Evolutionary conservation across 345 rosid genomes (phyloP).

Genomic region (Reutealis trisperma): DNA sequence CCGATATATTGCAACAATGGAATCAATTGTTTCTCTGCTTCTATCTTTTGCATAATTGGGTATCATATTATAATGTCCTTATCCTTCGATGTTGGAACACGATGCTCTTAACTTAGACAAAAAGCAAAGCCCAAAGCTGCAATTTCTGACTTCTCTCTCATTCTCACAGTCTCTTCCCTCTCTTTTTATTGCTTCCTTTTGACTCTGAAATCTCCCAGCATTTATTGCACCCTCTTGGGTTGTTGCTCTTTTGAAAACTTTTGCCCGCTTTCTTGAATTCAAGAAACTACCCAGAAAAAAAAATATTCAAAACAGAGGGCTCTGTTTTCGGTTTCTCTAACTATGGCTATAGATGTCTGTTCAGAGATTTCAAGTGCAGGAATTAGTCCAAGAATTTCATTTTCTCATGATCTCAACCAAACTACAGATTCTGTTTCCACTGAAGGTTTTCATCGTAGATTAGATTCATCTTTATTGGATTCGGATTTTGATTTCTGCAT

Average conservation of each 20-base stretch:
- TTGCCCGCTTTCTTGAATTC: slow-evolving; percentile 30
- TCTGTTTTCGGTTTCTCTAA: neutral
- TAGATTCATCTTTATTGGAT: slow-evolving; percentile 54
- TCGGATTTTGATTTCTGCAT: slow-evolving; percentile 73
- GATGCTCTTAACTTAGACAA: slow-evolving; percentile 7
- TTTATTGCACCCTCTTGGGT: slow-evolving; percentile 10
- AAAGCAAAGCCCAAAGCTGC: slow-evolving; percentile 48
- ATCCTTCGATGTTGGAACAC: slow-evolving; percentile 6
- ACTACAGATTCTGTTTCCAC: slow-evolving; percentile 33
- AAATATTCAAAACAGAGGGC: too few species aligned
- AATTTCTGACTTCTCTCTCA: slow-evolving; percentile 47
- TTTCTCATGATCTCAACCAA: slow-evolving; percentile 64
- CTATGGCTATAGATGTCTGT: slow-evolving; percentile 78
- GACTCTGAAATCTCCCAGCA: slow-evolving; percentile 27
- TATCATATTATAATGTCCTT: neutral
- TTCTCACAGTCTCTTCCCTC: neutral
- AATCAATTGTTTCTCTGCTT: slow-evolving; percentile 25
- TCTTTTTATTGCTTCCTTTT: slow-evolving; percentile 16
- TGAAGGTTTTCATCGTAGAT: slow-evolving; percentile 31
- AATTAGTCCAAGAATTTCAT: slow-evolving; percentile 73
- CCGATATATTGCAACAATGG: slow-evolving; percentile 14
- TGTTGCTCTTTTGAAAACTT: slow-evolving; percentile 22
- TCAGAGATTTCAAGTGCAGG: slow-evolving; percentile 62
- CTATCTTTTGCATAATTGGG: slow-evolving; percentile 16
- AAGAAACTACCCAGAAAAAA: neutral